Conservation (phyloP, 139 green algal genomes). For the Trebouxia sp. region DNA sequence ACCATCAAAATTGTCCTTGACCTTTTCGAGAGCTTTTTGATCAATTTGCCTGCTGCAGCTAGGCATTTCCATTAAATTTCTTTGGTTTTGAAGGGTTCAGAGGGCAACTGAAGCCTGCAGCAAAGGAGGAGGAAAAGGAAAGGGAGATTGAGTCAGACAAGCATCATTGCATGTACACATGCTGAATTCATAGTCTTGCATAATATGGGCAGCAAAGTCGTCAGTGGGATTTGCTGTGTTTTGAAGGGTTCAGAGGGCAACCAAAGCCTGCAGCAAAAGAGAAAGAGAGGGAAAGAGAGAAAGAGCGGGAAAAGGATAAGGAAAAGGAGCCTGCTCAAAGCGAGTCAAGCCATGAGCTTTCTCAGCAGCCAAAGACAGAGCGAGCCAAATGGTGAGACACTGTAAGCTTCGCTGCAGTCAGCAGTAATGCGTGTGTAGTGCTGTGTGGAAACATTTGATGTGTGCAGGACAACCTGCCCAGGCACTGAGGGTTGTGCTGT, state of each 20-base stretch:
- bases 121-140: neutral
- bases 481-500: too few species aligned
- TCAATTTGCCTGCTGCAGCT: neutral
- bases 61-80: neutral
- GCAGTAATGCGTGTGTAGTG: neutral
- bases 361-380: neutral
- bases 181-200: too few species aligned
- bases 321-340: neutral
- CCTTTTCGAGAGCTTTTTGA: neutral
- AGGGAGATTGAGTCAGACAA: too few species aligned
- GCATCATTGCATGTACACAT: too few species aligned
- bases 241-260: constrained; percentile 14
- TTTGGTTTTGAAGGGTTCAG: neutral
- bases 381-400: neutral
- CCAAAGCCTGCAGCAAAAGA: neutral
- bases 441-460: too few species aligned
- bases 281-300: neutral
- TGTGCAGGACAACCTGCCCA: too few species aligned
- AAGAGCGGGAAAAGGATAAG: neutral
- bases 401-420: neutral
- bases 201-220: too few species aligned
- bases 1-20: too few species aligned
- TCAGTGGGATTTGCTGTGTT: too few species aligned
- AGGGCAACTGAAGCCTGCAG: neutral
- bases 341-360: constrained; percentile 16